Evolutionary conservation across 2,329 filamentous ascomycete genomes (phyloP).

Genomic region (Penicillium aurantiogriseum): DNA sequence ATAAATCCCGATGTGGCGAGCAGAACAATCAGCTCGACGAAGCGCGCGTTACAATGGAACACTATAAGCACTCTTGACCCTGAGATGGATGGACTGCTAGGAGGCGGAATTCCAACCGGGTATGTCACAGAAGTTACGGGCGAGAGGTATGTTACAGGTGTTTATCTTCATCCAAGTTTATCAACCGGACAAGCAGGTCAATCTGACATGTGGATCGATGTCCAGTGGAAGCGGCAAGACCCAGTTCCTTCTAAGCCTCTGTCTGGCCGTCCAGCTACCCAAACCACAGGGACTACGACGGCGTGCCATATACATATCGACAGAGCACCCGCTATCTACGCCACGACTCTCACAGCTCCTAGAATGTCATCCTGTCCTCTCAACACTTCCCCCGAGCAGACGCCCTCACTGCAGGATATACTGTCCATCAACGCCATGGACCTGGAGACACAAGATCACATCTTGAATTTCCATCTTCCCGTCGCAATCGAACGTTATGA

Average conservation of each 20-base stretch:
- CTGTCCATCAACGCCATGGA: constrained; percentile 81
- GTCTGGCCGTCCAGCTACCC: constrained; percentile 80
- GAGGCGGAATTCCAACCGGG: constrained; percentile 76
- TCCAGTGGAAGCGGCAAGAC: constrained; percentile 85
- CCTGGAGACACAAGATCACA: constrained; percentile 92
- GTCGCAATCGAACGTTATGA: constrained; percentile 73
- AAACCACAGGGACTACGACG: constrained; percentile 67
- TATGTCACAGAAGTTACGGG: constrained; percentile 87
- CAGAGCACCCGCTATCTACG: constrained; percentile 82
- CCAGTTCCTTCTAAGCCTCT: constrained; percentile 81
- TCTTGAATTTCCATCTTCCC: constrained; percentile 87
- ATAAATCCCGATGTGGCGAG: constrained; percentile 18
- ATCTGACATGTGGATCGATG: constrained; percentile 8
- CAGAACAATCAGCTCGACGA: constrained; percentile 28
- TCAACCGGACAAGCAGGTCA: not conserved
- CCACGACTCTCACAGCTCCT: constrained; percentile 78
- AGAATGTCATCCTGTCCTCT: constrained; percentile 61
- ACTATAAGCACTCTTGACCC: constrained; percentile 79
- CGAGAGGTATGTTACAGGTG: constrained; percentile 63
- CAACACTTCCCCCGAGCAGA: constrained; percentile 38
- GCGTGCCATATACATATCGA: constrained; percentile 88
- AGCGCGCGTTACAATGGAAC: constrained; percentile 46
- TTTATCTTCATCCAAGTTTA: constrained; percentile 11
- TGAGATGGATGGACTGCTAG: constrained; percentile 66
- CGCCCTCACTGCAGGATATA: constrained; percentile 71